Evolutionary conservation across 2,329 filamentous ascomycete species (phyloP).

Genomic region (Cadophora gregata): DNA sequence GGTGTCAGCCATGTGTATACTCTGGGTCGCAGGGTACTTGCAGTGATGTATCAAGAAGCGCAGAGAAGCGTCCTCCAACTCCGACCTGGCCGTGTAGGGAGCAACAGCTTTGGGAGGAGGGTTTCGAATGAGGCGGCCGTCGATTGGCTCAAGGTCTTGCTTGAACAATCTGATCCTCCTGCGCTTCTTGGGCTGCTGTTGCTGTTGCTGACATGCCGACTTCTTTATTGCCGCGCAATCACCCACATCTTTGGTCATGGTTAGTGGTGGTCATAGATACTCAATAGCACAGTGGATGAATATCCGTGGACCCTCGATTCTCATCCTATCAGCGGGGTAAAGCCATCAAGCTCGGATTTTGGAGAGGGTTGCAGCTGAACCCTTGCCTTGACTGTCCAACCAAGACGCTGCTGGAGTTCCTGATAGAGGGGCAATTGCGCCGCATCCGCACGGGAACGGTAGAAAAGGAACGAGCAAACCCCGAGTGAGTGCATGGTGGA

Average conservation of each 20-base stretch:
- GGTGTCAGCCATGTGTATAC: conserved; percentile 27
- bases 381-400: not conserved
- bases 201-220: conserved; percentile 12
- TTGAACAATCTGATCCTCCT: conserved; percentile 13
- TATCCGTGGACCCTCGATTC: not conserved
- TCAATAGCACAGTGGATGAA: conserved; percentile 11
- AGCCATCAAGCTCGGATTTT: conserved; percentile 17
- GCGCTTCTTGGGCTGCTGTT: conserved; percentile 13
- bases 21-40: conserved; percentile 15
- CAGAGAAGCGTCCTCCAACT: conserved; percentile 29
- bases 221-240: conserved; percentile 10
- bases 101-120: conserved; percentile 30
- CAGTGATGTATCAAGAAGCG: conserved; percentile 37
- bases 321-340: conserved; percentile 2
- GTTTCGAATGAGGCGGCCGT: conserved; percentile 18
- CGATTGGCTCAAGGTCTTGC: conserved; percentile 2
- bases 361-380: conserved; percentile 20
- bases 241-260: conserved; percentile 9
- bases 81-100: conserved; percentile 27
- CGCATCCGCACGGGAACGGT: not conserved
- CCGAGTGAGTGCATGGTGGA: not conserved
- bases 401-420: not conserved
- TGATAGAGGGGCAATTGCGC: not conserved
- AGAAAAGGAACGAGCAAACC: not conserved
- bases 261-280: conserved; percentile 12